Percentiles rank a stretch among this genome's conserved stretches.
Conservation (phyloP, 345 rosid species). For the Salix arbutifolia region DNA sequence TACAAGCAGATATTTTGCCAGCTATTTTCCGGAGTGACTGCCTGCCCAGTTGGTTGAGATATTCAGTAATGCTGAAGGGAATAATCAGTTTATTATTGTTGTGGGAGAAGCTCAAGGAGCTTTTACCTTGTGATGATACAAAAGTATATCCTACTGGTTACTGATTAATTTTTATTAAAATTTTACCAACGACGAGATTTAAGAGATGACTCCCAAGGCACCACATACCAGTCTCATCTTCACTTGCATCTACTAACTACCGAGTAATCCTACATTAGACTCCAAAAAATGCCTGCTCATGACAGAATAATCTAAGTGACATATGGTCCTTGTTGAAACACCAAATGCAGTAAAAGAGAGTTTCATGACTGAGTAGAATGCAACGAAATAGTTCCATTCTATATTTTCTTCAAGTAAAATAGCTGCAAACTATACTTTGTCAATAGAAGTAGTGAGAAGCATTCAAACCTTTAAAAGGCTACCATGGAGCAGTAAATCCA, state of each 20-base stretch:
- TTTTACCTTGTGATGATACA: no score
- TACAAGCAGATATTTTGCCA: not conserved
- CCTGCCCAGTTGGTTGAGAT: constrained; percentile 11
- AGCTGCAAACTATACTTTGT: not conserved
- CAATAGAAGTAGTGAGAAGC: not conserved
- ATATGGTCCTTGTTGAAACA: not conserved
- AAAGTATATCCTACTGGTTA: no score
- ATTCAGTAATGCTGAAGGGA: not conserved
- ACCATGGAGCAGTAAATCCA: not conserved
- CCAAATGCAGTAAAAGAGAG: not conserved
- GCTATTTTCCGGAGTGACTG: not conserved
- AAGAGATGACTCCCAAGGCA: not conserved
- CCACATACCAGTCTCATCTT: not conserved
- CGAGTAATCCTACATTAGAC: not conserved
- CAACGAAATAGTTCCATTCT: not conserved
- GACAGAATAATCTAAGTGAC: not conserved
- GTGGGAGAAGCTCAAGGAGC: not conserved
- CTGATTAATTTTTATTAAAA: not conserved
- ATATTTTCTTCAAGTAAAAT: not conserved
- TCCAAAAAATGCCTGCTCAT: not conserved
- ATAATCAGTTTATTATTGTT: not conserved
- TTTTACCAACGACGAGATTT: not conserved
- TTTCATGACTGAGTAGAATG: not conserved
- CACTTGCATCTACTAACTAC: not conserved
- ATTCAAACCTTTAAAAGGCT: constrained; percentile 32